A percentile compares a stretch with the other conserved stretches of the same genome.
These are phyloP conservation scores for Podospora anserina DNA, from an alignment of 495 filamentous ascomycete genomes.

Conservation along the genomic window DNA sequence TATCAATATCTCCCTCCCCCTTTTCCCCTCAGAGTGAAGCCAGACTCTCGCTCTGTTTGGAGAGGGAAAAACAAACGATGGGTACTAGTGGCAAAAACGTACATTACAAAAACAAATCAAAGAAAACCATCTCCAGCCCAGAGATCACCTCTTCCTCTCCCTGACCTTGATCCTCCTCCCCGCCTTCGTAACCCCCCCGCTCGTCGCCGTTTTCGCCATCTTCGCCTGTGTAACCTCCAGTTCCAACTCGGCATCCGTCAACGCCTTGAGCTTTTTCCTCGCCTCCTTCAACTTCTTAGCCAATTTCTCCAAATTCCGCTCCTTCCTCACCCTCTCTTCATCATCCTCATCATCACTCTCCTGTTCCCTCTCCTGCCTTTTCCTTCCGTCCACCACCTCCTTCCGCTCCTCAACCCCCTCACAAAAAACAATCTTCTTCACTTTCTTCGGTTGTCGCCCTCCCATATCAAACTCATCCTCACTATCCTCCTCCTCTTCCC, in stretches of 20 bases:
- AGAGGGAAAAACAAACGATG: slow-evolving; percentile 18
- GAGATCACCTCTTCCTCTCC: slow-evolving; percentile 71
- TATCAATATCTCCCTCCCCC: background rate
- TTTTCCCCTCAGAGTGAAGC: slow-evolving; percentile 16
- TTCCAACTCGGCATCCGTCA: slow-evolving; percentile 69
- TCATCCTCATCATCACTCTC: slow-evolving; percentile 45
- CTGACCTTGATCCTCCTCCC: slow-evolving; percentile 80
- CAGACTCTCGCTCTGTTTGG: slow-evolving; percentile 17
- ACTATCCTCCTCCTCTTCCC: slow-evolving; percentile 27
- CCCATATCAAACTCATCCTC: slow-evolving; percentile 16
- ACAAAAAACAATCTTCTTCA: slow-evolving; percentile 47
- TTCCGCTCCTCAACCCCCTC: slow-evolving; percentile 38
- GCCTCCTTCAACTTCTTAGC: slow-evolving; percentile 57
- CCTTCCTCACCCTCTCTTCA: slow-evolving; percentile 46
- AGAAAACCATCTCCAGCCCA: slow-evolving; percentile 1
- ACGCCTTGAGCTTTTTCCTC: slow-evolving; percentile 64
- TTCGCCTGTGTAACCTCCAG: slow-evolving; percentile 62
- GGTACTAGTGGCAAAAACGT: slow-evolving; percentile 9
- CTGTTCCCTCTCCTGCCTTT: slow-evolving; percentile 46
- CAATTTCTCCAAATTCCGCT: slow-evolving; percentile 43
- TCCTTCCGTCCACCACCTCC: slow-evolving; percentile 31
- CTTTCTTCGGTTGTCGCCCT: slow-evolving; percentile 14
- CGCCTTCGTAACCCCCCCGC: slow-evolving; percentile 74
- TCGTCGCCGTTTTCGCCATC: slow-evolving; percentile 68
- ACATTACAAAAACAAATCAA: slow-evolving; percentile 15